Base-by-base conservation (phyloP, 208 protist species). In the Tritrichomonas foetus region DNA sequence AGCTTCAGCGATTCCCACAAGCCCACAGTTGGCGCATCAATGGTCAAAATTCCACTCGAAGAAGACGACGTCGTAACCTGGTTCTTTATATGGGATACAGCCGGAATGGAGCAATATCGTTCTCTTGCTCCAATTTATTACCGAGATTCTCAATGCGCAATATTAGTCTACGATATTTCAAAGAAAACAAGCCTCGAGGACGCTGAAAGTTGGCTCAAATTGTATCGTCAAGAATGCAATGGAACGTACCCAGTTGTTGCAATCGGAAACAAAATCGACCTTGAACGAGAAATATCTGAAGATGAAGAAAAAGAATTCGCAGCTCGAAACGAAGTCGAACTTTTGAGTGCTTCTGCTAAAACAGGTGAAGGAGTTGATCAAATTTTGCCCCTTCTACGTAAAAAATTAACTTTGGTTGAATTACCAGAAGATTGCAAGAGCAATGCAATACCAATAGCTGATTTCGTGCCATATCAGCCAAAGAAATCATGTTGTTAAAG, bases 251-350 rank as follows among this genome's bases (percentile, higher is more conserved):
- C 78, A 89, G 22, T 89, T 22, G 53, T 89, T 5, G 8, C 57
- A 14, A 89, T 89, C 33, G 78, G 78, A 89, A 89, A 89, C 39
- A 89, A 89, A 89, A n/a, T 57, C 14, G 78, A 89, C 57, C 39
- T 89, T 39, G 47, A 25, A 20, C 41, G 16, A 14, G 14, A 53
- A 89, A 39, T 47, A 50, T 22, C 41, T 50, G 50, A 20, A 82
- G 41, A 82, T 30, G 2, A 1, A 39, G 78, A 41, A 57, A 14
- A 57, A 3, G 39, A 57, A 22, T 89, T 44, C 13, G 47, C 47
- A 13, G 33, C 41, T 16, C 16, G n/a, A 16, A 25, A 57, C 25
- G 39, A 44, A 39, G 13, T 27, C 13, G 27, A 13, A 57, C 41
- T 53, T 16, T 20, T 89, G 3, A 47, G 57, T 39, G 78, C 57